Conservation (phyloP, 2,329 filamentous ascomycete genomes). For the Colletotrichum gloeosporioides region DNA sequence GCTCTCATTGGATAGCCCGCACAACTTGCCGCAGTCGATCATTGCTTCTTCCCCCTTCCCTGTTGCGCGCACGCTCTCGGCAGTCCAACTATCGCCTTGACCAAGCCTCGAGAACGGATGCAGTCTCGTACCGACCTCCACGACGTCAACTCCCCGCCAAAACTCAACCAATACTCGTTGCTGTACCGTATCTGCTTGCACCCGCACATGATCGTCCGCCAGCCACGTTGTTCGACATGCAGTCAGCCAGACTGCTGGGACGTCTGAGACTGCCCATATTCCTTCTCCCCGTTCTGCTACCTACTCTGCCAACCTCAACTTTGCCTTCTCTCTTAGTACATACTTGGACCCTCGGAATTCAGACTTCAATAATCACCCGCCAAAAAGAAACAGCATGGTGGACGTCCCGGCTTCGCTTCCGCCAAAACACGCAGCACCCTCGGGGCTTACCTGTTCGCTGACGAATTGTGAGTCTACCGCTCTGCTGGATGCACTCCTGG, state of each 20-base stretch:
- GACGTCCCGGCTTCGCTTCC: not conserved
- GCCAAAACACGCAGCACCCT: not conserved
- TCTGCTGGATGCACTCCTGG: not conserved
- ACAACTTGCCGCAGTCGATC: not conserved
- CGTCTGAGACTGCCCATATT: not conserved
- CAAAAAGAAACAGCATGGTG: not conserved
- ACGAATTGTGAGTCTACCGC: not conserved
- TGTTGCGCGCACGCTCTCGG: not conserved
- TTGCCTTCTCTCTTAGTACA: not conserved
- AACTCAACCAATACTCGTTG: not conserved
- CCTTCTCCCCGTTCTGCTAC: not conserved
- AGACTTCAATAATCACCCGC: not conserved
- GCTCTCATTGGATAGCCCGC: not conserved
- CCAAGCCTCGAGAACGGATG: not conserved
- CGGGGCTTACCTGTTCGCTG: conserved; percentile 1
- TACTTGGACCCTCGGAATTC: not conserved
- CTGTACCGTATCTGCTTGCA: not conserved
- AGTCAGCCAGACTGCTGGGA: not conserved
- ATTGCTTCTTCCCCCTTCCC: not conserved
- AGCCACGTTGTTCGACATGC: conserved; percentile 6
- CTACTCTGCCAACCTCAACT: not conserved
- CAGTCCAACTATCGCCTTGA: not conserved
- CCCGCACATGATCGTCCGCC: not conserved
- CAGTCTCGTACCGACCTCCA: not conserved
- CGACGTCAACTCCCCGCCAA: not conserved